These are phyloP conservation scores for Botrytis hyacinthi DNA, from an alignment of 2,329 filamentous ascomycete species.

Conservation along the genomic window DNA sequence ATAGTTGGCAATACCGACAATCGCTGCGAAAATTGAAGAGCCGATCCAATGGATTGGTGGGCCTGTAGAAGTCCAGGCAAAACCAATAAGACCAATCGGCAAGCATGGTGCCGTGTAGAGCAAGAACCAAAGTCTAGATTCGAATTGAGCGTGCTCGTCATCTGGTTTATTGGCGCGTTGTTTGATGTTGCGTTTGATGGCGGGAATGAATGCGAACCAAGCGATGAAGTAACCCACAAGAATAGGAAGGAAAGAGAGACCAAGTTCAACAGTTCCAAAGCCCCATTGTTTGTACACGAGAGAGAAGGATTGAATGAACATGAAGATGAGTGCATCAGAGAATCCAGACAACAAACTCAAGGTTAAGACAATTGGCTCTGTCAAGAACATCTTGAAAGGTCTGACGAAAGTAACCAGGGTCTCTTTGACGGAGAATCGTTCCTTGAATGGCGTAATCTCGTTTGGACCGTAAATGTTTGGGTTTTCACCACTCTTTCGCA, in stretches of 20 bases:
- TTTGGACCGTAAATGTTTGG: slow-evolving; percentile 65
- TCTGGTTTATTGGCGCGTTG: slow-evolving; percentile 51
- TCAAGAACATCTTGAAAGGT: slow-evolving; percentile 71
- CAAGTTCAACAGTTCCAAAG: slow-evolving; percentile 56
- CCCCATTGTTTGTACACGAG: slow-evolving; percentile 67
- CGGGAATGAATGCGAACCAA: slow-evolving; percentile 58
- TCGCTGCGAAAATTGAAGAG: slow-evolving; percentile 60
- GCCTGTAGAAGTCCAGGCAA: slow-evolving; percentile 65
- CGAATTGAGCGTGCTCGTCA: slow-evolving; percentile 63
- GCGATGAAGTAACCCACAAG: slow-evolving; percentile 64
- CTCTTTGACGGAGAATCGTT: slow-evolving; percentile 58
- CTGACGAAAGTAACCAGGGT: slow-evolving; percentile 57
- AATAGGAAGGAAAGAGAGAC: slow-evolving; percentile 64
- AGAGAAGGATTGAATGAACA: slow-evolving; percentile 69
- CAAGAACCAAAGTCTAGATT: slow-evolving; percentile 64
- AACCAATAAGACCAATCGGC: slow-evolving; percentile 67
- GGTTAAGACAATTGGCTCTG: slow-evolving; percentile 70
- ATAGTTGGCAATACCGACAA: slow-evolving; percentile 73
- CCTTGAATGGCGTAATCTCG: slow-evolving; percentile 61
- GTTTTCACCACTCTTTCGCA: slow-evolving; percentile 58
- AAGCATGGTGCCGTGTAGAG: slow-evolving; percentile 60
- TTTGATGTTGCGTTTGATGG: slow-evolving; percentile 53
- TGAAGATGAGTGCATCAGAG: slow-evolving; percentile 73
- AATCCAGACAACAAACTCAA: slow-evolving; percentile 71
- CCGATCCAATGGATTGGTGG: slow-evolving; percentile 66